These are phyloP conservation scores for Macaranga tanarius DNA, from an alignment of 441 rosid species.

Conservation along the genomic window DNA sequence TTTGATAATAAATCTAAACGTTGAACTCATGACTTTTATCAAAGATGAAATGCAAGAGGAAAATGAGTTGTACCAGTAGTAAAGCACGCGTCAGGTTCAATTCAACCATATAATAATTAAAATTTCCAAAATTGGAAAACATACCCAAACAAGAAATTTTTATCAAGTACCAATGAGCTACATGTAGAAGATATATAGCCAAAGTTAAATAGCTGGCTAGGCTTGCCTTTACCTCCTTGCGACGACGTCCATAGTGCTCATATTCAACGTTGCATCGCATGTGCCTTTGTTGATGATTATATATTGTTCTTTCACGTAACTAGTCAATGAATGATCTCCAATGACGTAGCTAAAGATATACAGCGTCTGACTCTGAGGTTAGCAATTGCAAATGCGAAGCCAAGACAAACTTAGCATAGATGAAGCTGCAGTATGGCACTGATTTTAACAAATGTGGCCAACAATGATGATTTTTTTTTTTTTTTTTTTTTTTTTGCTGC, in stretches of 20 bases:
- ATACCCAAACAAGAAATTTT: background rate
- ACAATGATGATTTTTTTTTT: background rate
- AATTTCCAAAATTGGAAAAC: constrained; percentile 18
- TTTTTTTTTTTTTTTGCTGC: background rate
- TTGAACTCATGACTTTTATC: no score
- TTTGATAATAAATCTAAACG: no score
- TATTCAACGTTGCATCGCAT: no score
- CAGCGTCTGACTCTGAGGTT: background rate
- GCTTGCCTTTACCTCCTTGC: no score
- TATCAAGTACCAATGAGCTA: background rate
- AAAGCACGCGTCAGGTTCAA: constrained; percentile 4
- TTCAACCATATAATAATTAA: background rate
- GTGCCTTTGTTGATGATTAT: no score
- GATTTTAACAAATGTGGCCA: constrained; percentile 23
- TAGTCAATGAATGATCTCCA: no score
- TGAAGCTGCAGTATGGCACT: constrained; percentile 17
- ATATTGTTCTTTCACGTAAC: background rate
- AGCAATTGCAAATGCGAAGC: constrained; percentile 26
- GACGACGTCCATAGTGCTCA: no score
- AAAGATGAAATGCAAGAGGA: background rate
- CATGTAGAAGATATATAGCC: background rate
- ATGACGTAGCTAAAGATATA: background rate
- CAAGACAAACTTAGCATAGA: constrained; percentile 21
- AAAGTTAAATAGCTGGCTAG: background rate
- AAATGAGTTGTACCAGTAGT: background rate